Conservation (phyloP, 148 eudicot genomes). For the Silene latifolia region DNA sequence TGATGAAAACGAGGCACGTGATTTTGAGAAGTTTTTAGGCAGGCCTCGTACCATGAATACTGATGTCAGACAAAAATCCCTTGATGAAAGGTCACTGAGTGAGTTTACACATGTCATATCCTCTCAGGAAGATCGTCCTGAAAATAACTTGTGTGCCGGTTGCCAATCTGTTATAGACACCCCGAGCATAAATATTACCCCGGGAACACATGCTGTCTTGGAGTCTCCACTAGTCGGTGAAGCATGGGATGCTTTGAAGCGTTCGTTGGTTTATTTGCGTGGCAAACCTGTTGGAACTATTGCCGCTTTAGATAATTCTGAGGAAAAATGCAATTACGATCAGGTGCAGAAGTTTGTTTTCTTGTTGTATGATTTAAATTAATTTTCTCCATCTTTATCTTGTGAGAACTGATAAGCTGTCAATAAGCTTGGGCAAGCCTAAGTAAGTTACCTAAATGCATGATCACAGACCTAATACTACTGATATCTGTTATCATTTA, state of each 20-base stretch:
- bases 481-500: too few species aligned
- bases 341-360: constrained; percentile 47
- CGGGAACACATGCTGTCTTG: background rate
- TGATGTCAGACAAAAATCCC: background rate
- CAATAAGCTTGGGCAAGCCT: too few species aligned
- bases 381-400: background rate
- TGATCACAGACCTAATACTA: too few species aligned
- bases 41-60: background rate
- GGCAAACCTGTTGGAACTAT: constrained; percentile 91
- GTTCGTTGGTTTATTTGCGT: constrained; percentile 67
- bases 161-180: background rate
- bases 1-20: background rate
- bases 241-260: constrained; percentile 82
- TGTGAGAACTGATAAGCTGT: too few species aligned
- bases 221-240: constrained; percentile 67
- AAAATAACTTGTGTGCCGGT: too few species aligned
- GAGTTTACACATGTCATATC: background rate
- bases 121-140: background rate
- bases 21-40: background rate
- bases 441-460: too few species aligned
- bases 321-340: constrained; percentile 79
- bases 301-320: constrained; percentile 74
- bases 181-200: background rate
- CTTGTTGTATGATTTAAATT: background rate
- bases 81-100: background rate